Base-by-base conservation (phyloP, 805 yeast species). In the Lipomyces starkeyi region DNA sequence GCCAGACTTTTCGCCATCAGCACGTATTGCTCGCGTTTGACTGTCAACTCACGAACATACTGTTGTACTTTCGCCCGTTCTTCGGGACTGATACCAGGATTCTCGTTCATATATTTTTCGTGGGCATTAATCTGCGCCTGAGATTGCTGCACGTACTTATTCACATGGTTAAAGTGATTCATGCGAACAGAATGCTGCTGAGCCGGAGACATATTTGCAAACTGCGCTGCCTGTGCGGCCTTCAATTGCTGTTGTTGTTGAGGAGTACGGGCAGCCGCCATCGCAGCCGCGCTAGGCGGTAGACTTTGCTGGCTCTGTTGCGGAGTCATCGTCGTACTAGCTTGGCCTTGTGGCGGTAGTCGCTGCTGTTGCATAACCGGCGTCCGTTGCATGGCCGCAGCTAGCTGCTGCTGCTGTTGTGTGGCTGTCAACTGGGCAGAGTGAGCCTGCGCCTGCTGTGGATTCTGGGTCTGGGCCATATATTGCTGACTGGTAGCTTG, bases 101-200 rank as follows among this genome's bases (percentile, higher is more conserved):
- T 64, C 25, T 54, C 61, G 22, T n/a, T 56, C n/a, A 71, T 56
- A 20, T 58, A 53, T 49, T 65, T 65, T 43, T 71, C 73, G 13
- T 58, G 47, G 17, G 55, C 61, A 17, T 37, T 35, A 25, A 69
- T 63, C 59, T 71, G 71, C n/a, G 56, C 57, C 25, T 62, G 65
- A 25, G 70, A 64, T 11, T 63, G 35, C 32, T 35, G 62, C 9
- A 69, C 37, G 27, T 49, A 55, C 40, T 61, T 66, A 40, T 59
- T 63, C n/a, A 69, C 54, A 11, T 57, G 55, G n/a, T 57, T 34
- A 40, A 63, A 40, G 37, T 69, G 73, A 59, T 58, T 67, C 49
- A 59, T 29, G 9, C 72, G 64, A 3, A 69, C 56, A 2, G 68
- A 47, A 37, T 65, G 71, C 63, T 70, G 73, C 43, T 69, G 69